Evolutionary conservation across 192 early-diverging fungal genomes (phyloP).

Genomic region (Coemansia sp.): DNA sequence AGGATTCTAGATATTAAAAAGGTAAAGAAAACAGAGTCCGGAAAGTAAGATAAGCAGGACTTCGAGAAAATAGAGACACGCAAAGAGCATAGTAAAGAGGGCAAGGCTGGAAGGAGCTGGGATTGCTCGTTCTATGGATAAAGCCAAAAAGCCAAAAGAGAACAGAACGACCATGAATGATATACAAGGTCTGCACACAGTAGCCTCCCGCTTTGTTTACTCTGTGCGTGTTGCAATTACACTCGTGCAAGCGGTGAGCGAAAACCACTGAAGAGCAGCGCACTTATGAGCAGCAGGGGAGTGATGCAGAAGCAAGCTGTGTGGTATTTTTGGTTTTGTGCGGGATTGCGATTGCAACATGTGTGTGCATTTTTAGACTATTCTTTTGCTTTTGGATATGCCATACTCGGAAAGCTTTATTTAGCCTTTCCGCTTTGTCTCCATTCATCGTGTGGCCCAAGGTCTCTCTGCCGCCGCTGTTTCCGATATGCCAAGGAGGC

Average conservation of each 20-base stretch:
- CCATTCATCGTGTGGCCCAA: background rate
- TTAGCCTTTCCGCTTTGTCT: background rate
- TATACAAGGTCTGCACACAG: background rate
- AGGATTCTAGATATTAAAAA: conserved; percentile 2
- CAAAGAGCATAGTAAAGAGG: background rate
- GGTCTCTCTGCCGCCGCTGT: background rate
- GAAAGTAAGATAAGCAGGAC: background rate
- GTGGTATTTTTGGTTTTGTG: background rate
- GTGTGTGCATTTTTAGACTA: background rate
- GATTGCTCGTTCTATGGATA: background rate
- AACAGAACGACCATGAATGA: background rate
- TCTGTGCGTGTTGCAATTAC: too few relatives aligned
- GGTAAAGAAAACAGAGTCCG: background rate
- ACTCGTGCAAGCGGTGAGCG: too few relatives aligned
- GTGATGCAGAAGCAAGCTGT: too few relatives aligned
- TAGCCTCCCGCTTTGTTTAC: background rate
- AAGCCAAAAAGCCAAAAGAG: background rate
- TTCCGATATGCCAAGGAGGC: background rate
- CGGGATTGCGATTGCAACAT: background rate
- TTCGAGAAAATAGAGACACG: background rate
- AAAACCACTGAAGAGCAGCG: background rate
- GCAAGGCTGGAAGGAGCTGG: background rate
- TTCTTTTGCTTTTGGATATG: background rate
- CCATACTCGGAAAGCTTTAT: background rate
- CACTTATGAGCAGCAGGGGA: too few relatives aligned